Conservation (phyloP, 2,329 filamentous ascomycete species). For the Aspergillus pseudonomiae region DNA sequence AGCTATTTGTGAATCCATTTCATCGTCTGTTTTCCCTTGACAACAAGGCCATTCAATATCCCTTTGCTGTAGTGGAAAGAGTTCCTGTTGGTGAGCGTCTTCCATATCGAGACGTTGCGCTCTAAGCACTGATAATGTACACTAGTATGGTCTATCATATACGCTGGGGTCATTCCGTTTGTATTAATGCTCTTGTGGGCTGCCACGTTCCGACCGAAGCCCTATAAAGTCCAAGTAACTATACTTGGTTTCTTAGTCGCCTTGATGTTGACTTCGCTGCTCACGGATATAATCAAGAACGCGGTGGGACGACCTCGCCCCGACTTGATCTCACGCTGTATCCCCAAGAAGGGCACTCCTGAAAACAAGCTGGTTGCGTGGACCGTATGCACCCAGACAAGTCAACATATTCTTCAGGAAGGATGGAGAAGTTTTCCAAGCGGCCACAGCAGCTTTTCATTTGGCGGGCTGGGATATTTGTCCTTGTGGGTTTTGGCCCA, state of each 20-base stretch:
- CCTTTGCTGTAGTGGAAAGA: conserved; percentile 80
- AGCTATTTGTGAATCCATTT: conserved; percentile 77
- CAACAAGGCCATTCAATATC: conserved; percentile 81
- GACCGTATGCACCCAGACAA: conserved; percentile 52
- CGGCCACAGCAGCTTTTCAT: conserved; percentile 65
- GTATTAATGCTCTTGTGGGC: conserved; percentile 69
- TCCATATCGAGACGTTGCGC: background rate
- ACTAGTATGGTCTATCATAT: conserved; percentile 71
- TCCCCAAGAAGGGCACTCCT: conserved; percentile 64
- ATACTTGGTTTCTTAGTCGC: conserved; percentile 79
- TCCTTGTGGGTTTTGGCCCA: conserved; percentile 42
- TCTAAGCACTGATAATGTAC: background rate
- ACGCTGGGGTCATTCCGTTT: conserved; percentile 74
- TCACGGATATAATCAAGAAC: conserved; percentile 93
- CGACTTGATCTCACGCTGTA: conserved; percentile 85
- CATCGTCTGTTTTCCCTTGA: conserved; percentile 93
- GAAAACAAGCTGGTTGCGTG: conserved; percentile 55
- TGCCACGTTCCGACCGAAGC: conserved; percentile 60
- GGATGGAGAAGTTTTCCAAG: conserved; percentile 68
- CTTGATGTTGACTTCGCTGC: conserved; percentile 74
- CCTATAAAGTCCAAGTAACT: conserved; percentile 83
- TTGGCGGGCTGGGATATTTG: conserved; percentile 63
- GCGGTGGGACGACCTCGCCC: conserved; percentile 80
- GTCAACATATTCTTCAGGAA: conserved; percentile 61
- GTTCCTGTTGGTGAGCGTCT: conserved; percentile 70